These are phyloP conservation scores for Porcisia hertigi DNA, from an alignment of 208 protist genomes.

Conservation along the genomic window DNA sequence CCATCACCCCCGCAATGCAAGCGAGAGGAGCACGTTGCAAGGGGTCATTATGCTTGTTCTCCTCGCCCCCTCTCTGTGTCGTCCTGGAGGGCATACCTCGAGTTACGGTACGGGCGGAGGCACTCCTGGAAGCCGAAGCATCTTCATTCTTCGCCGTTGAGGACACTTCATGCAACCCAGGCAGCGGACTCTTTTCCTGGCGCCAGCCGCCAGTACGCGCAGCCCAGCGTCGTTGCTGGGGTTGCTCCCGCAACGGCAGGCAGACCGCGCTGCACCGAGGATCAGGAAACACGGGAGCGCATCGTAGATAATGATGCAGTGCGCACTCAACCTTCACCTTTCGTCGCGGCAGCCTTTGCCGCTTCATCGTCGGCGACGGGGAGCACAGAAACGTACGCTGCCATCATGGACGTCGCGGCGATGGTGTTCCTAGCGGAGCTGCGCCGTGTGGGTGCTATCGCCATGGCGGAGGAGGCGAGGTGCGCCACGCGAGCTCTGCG, in stretches of 20 bases:
- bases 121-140: background rate
- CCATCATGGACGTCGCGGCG: conserved; percentile 23
- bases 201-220: background rate
- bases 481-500: background rate
- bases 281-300: background rate
- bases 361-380: background rate
- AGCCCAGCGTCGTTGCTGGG: background rate
- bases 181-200: background rate
- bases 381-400: conserved; percentile 6
- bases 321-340: background rate
- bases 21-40: background rate
- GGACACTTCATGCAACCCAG: background rate
- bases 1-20: background rate
- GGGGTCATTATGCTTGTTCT: background rate
- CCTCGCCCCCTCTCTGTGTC: conserved; percentile 3
- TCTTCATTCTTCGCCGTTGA: background rate
- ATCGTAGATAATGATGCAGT: background rate
- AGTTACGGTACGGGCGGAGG: conserved; percentile 17
- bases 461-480: conserved; percentile 3
- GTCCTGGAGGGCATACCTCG: conserved; percentile 19
- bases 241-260: background rate
- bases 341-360: background rate
- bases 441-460: conserved; percentile 6
- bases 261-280: background rate
- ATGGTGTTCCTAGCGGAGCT: conserved; percentile 15